Evolutionary conservation across 2,329 filamentous ascomycete genomes (phyloP).

Genomic region (Trichoderma sp.): DNA sequence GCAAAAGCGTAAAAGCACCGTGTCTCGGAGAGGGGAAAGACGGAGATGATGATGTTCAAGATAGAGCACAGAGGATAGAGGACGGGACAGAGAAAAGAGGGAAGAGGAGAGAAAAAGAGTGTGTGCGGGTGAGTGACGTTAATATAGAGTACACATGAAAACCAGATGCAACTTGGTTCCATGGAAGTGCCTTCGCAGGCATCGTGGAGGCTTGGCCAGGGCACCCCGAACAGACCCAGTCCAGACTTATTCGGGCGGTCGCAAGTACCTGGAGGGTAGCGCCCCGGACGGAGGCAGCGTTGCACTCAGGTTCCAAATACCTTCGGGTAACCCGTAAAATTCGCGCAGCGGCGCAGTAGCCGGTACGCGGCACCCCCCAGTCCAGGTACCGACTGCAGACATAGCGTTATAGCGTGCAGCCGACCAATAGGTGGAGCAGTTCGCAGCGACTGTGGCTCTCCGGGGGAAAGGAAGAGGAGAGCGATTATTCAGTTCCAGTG

Average conservation of each 20-base stretch:
- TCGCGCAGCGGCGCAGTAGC: neutral
- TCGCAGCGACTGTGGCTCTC: constrained; percentile 1
- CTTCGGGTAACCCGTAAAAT: neutral
- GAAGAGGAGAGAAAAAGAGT: neutral
- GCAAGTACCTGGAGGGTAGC: neutral
- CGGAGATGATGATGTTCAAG: neutral
- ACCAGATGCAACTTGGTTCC: neutral
- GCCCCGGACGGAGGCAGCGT: neutral
- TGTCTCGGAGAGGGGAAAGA: neutral
- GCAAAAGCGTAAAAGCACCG: neutral
- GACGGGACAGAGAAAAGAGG: neutral
- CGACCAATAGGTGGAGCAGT: neutral
- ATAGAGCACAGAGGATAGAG: neutral
- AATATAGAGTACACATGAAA: neutral
- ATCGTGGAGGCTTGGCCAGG: neutral
- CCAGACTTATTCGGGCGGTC: neutral
- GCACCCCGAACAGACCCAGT: neutral
- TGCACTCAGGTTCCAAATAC: neutral
- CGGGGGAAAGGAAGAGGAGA: constrained; percentile 24
- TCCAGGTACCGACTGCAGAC: neutral
- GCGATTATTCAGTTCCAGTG: neutral
- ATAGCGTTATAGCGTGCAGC: neutral
- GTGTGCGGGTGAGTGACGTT: neutral
- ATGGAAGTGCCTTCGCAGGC: neutral
- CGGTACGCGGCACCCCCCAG: neutral